Percentiles rank a stretch among this genome's conserved stretches.
phyloP scores from a whole-genome alignment of 306 rosid species.

The Boehmeria nivea region DNA sequence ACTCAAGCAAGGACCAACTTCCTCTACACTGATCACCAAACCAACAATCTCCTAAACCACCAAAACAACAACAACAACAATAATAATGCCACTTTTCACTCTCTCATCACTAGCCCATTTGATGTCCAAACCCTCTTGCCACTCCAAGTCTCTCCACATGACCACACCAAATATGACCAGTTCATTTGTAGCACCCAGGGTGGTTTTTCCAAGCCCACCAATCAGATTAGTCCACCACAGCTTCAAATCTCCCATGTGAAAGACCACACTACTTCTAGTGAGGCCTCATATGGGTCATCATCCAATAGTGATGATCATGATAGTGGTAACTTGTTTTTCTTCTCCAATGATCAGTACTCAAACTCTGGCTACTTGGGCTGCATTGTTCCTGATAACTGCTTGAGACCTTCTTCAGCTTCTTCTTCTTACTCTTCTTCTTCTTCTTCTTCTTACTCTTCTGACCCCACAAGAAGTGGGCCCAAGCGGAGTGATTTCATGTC shows the following conservation, averaged over 20 bases:
- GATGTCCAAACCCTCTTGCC: constrained; percentile 7
- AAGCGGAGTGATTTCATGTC: no score
- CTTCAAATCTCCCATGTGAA: no score
- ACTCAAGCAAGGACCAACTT: constrained; percentile 93
- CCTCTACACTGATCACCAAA: constrained; percentile 50
- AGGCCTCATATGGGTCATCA: neutral
- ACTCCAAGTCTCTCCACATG: no score
- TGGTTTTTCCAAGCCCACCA: constrained; percentile 12
- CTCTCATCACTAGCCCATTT: constrained; percentile 32
- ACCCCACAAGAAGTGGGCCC: neutral
- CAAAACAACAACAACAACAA: no score
- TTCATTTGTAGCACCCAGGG: constrained; percentile 10
- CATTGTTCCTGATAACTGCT: constrained; percentile 88
- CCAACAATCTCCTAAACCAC: no score
- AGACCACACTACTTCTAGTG: neutral
- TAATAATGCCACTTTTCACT: constrained; percentile 37
- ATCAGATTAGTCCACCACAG: constrained; percentile 36
- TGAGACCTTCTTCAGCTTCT: constrained; percentile 50
- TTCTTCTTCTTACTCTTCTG: constrained; percentile 1
- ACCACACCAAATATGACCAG: neutral
- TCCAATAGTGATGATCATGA: no score
- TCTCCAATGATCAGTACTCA: constrained; percentile 33
- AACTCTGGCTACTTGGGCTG: constrained; percentile 93
- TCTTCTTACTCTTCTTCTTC: constrained; percentile 10
- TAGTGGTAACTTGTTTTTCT: constrained; percentile 50